Evolutionary conservation across 345 rosid genomes (phyloP).

Genomic region (Alliaria petiolata): DNA sequence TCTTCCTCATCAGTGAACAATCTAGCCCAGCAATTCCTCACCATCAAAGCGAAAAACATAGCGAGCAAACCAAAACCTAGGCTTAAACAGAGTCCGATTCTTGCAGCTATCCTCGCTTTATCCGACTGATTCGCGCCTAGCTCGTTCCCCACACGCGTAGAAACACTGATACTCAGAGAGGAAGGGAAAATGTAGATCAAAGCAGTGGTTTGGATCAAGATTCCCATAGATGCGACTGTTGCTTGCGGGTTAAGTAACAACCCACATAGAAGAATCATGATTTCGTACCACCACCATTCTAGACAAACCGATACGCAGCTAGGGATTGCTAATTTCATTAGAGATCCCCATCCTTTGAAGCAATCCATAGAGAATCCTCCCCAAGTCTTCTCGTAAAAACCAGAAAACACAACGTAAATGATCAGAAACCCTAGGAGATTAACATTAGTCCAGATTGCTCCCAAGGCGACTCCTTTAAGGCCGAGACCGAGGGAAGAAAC

Average conservation of each 20-base stretch:
- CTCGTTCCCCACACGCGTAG: slow-evolving; percentile 79
- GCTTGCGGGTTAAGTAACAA: slow-evolving; percentile 62
- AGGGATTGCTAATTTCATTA: slow-evolving; percentile 62
- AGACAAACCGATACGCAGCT: slow-evolving; percentile 88
- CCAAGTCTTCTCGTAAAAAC: slow-evolving; percentile 63
- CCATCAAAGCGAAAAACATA: slow-evolving; percentile 41
- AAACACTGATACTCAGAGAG: slow-evolving; percentile 65
- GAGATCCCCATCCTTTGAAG: slow-evolving; percentile 53
- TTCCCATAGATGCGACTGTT: slow-evolving; percentile 87
- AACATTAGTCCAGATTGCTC: slow-evolving; percentile 67
- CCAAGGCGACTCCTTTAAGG: slow-evolving; percentile 66
- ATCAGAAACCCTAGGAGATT: slow-evolving; percentile 57
- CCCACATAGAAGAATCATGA: slow-evolving; percentile 83
- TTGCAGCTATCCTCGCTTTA: slow-evolving; percentile 61
- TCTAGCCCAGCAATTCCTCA: slow-evolving; percentile 66
- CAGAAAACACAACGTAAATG: slow-evolving; percentile 51
- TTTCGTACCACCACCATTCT: slow-evolving; percentile 99
- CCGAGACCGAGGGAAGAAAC: slow-evolving; percentile 58
- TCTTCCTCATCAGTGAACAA: slow-evolving; percentile 67
- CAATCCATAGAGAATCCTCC: slow-evolving; percentile 52
- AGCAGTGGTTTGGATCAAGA: slow-evolving; percentile 81
- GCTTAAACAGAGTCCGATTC: slow-evolving; percentile 54
- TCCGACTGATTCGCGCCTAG: slow-evolving; percentile 60
- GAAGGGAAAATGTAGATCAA: slow-evolving; percentile 89
- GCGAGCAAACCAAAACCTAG: slow-evolving; percentile 53